Conservation (phyloP, 768 basidiomycete species). For the Sutorius australiensis region DNA sequence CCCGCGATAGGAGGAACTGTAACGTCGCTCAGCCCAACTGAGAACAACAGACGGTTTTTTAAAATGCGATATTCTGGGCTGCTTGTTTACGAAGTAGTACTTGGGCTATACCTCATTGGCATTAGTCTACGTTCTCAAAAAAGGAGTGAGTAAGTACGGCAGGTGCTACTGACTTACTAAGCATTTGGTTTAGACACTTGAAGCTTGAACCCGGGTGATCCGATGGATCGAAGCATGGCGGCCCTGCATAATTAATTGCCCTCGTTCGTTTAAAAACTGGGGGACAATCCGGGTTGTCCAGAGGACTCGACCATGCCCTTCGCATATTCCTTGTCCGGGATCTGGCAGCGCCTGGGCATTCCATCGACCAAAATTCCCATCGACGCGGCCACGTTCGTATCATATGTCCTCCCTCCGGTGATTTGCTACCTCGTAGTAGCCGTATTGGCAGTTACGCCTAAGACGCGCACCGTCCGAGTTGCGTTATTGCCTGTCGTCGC, state of each 20-base stretch:
- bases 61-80: no score
- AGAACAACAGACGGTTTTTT: no score
- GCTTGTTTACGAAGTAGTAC: no score
- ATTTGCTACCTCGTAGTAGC: slow-evolving; percentile 47
- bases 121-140: no score
- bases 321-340: neutral
- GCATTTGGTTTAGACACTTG: neutral
- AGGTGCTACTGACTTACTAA: neutral
- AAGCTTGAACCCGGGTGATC: neutral
- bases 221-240: neutral
- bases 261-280: neutral
- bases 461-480: slow-evolving; percentile 41
- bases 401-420: slow-evolving; percentile 40
- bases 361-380: slow-evolving; percentile 24
- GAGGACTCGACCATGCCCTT: neutral
- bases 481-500: slow-evolving; percentile 46
- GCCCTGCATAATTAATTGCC: neutral
- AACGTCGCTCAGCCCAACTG: neutral
- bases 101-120: no score
- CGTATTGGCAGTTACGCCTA: slow-evolving; percentile 44
- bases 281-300: neutral
- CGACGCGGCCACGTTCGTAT: slow-evolving; percentile 31
- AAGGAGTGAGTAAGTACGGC: no score
- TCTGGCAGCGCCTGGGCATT: slow-evolving; percentile 1
- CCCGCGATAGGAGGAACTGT: neutral